Percentiles rank a stretch among this genome's conserved stretches.
Evolutionary conservation across 257 asterid genomes (phyloP).

Genomic region (Penstemon barbatus): DNA sequence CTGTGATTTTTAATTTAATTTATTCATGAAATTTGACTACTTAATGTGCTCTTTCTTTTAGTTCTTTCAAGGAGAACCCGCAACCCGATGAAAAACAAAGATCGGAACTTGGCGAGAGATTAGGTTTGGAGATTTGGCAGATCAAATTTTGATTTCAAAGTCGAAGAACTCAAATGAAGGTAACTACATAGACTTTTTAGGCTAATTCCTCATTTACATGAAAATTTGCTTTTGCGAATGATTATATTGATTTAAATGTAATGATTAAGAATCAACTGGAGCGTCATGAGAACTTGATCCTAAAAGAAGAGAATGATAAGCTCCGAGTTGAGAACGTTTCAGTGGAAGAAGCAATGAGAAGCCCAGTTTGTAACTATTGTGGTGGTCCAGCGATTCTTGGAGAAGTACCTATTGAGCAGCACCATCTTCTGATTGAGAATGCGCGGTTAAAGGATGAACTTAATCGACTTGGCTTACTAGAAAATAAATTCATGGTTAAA

Average conservation of each 20-base stretch:
- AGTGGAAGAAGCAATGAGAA: constrained; percentile 68
- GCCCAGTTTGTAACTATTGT: constrained; percentile 65
- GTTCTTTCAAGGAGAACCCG: constrained; percentile 84
- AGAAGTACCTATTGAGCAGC: constrained; percentile 56
- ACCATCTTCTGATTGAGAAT: constrained; percentile 72
- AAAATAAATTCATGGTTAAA: constrained; percentile 35
- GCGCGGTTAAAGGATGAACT: constrained; percentile 70
- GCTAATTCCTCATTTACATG: too few relatives aligned
- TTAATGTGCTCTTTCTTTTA: constrained; percentile 21
- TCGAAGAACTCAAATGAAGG: constrained; percentile 92
- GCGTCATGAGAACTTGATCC: constrained; percentile 71
- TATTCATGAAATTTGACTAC: not conserved
- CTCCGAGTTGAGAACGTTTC: constrained; percentile 73
- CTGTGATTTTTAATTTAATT: not conserved
- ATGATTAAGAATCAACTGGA: constrained; percentile 68
- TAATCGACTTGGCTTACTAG: constrained; percentile 44
- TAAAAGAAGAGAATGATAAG: constrained; percentile 75
- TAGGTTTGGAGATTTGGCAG: constrained; percentile 70
- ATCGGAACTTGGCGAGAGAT: constrained; percentile 62
- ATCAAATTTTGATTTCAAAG: constrained; percentile 95
- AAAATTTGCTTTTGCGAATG: not conserved
- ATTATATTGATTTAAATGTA: constrained; percentile 9
- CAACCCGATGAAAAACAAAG: constrained; percentile 91
- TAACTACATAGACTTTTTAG: constrained; percentile 19
- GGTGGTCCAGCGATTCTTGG: constrained; percentile 70